These are phyloP conservation scores for Cryptococcus hybrid DNA, from an alignment of 1,284 basidiomycete genomes.

Conservation along the genomic window DNA sequence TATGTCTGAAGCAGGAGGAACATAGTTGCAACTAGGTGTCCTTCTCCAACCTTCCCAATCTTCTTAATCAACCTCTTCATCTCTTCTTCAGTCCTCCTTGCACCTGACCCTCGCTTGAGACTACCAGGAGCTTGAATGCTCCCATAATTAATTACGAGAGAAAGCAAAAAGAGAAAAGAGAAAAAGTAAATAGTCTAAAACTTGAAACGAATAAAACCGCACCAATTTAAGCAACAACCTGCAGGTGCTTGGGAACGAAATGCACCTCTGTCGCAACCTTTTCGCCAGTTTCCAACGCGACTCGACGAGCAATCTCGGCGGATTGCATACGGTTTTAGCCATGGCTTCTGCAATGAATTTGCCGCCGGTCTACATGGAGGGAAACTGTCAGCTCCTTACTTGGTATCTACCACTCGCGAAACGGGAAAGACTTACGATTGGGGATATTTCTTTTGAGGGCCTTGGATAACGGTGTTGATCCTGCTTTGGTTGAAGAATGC, in stretches of 20 bases:
- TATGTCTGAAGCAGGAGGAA: too few relatives aligned
- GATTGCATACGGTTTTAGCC: conserved; percentile 33
- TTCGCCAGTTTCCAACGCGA: conserved; percentile 14
- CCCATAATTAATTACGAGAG: too few relatives aligned
- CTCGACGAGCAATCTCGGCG: conserved; percentile 23
- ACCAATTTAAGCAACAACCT: not conserved
- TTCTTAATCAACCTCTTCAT: too few relatives aligned
- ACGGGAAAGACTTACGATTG: conserved; percentile 21
- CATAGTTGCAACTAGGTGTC: too few relatives aligned
- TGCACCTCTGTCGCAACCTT: conserved; percentile 23
- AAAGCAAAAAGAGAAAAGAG: too few relatives aligned
- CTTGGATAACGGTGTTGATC: conserved; percentile 27
- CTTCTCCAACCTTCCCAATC: too few relatives aligned
- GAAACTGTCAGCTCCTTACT: not conserved
- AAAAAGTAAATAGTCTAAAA: too few relatives aligned
- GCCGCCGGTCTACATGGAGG: conserved; percentile 22
- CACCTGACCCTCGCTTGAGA: too few relatives aligned
- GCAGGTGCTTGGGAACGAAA: conserved; percentile 30
- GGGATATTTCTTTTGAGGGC: conserved; percentile 32
- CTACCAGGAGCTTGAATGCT: too few relatives aligned
- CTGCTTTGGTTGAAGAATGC: conserved; percentile 40
- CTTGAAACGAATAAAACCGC: too few relatives aligned
- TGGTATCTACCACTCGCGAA: too few relatives aligned
- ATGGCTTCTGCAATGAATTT: conserved; percentile 32
- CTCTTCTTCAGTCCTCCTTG: too few relatives aligned